Conservation (phyloP, 495 filamentous ascomycete species). For the Trichoderma gamsii region DNA sequence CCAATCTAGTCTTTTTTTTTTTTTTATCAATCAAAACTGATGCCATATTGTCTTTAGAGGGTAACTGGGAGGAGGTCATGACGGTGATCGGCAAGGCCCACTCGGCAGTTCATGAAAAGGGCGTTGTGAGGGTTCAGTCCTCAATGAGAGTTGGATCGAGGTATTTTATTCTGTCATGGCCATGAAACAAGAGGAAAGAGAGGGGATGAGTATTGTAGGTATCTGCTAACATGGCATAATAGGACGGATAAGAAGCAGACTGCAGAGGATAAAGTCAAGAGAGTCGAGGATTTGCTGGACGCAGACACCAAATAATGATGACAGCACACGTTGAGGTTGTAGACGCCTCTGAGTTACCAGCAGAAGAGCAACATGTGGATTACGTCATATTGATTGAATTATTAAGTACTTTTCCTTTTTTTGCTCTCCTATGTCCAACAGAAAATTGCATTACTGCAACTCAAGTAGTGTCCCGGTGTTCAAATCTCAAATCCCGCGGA, state of each 20-base stretch:
- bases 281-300: conserved; percentile 38
- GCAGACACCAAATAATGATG: conserved; percentile 19
- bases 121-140: conserved; percentile 76
- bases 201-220: too few species aligned
- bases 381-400: background rate
- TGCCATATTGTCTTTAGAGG: conserved; percentile 52
- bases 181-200: background rate
- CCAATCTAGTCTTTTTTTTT: background rate
- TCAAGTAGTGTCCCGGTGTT: background rate
- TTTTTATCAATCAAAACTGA: background rate
- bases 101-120: conserved; percentile 71
- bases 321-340: background rate
- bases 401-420: conserved; percentile 5
- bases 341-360: background rate
- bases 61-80: conserved; percentile 86
- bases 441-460: background rate
- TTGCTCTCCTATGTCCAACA: background rate
- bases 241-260: conserved; percentile 47
- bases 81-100: conserved; percentile 86
- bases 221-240: background rate
- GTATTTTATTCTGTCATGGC: conserved; percentile 38
- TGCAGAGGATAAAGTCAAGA: conserved; percentile 41
- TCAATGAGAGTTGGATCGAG: conserved; percentile 84
- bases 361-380: background rate
- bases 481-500: background rate